A percentile compares a stretch with the other conserved stretches of the same genome.
These are phyloP conservation scores for Candolleomyces efflorescens DNA, from an alignment of 768 basidiomycete genomes.

Conservation along the genomic window DNA sequence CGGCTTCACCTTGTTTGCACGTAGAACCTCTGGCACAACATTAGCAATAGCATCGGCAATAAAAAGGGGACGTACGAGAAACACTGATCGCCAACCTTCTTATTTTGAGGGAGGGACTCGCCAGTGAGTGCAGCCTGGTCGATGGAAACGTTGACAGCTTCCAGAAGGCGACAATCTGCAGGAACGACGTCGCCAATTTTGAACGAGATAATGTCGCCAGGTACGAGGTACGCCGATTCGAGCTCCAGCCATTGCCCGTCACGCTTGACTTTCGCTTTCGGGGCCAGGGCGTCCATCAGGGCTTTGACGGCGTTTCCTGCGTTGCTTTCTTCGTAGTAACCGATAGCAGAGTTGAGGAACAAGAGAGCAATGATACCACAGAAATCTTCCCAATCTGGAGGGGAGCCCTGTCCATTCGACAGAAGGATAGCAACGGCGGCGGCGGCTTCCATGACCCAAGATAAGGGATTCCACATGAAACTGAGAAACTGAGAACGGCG, in stretches of 20 bases:
- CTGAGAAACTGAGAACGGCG: constrained; percentile 61
- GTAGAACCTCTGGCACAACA: constrained; percentile 73
- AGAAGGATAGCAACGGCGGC: constrained; percentile 92
- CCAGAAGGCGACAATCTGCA: constrained; percentile 94
- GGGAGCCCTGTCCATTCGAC: constrained; percentile 81
- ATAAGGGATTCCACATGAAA: constrained; percentile 99
- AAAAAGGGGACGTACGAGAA: constrained; percentile 73
- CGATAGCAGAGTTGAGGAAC: constrained; percentile 93
- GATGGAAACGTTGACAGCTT: constrained; percentile 96
- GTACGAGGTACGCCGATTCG: constrained; percentile 85
- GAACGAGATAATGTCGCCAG: constrained; percentile 96
- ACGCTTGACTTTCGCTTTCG: constrained; percentile 94
- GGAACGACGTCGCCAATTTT: constrained; percentile 99
- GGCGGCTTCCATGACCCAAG: constrained; percentile 99
- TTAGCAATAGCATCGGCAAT: constrained; percentile 8
- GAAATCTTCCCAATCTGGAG: constrained; percentile 98
- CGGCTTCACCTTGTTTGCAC: constrained; percentile 98
- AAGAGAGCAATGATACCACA: constrained; percentile 91
- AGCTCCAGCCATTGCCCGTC: constrained; percentile 83
- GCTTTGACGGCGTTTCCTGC: constrained; percentile 99
- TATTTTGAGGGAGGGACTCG: constrained; percentile 89
- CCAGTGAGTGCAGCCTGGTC: constrained; percentile 98
- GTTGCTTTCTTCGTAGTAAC: constrained; percentile 97
- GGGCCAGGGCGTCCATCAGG: constrained; percentile 98
- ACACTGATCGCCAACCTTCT: constrained; percentile 94